phyloP scores from a whole-genome alignment of 768 basidiomycete species.

The Leucosporidium creatinivorum region DNA sequence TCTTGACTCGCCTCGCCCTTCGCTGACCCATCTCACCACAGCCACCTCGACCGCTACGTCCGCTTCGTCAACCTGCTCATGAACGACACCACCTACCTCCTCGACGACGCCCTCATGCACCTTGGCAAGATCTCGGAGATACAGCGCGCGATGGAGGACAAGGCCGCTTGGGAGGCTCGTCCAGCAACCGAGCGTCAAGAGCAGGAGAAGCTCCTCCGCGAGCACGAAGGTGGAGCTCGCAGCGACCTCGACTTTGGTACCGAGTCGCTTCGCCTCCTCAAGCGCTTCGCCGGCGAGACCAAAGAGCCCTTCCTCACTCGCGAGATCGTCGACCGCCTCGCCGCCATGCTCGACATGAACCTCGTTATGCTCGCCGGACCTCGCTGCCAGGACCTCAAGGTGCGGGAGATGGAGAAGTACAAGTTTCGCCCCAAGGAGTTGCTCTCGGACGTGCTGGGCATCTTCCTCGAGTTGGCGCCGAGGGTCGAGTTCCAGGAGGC shows the following conservation, averaged over 20 bases:
- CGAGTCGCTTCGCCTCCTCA: conserved; percentile 82
- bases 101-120: conserved; percentile 90
- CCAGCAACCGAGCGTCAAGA: conserved; percentile 72
- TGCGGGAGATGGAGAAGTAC: conserved; percentile 78
- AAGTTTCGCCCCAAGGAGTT: conserved; percentile 77
- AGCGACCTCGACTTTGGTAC: conserved; percentile 79
- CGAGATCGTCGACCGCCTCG: conserved; percentile 89
- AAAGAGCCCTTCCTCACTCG: conserved; percentile 89
- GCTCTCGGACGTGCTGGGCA: conserved; percentile 76
- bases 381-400: conserved; percentile 73
- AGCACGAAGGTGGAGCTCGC: conserved; percentile 74
- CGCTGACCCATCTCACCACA: conserved; percentile 38
- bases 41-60: conserved; percentile 86
- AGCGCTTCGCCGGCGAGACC: conserved; percentile 84
- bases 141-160: conserved; percentile 74
- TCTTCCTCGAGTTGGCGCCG: conserved; percentile 80
- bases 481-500: conserved; percentile 71
- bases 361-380: conserved; percentile 82
- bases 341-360: conserved; percentile 95
- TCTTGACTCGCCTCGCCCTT: neutral
- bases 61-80: conserved; percentile 96
- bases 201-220: conserved; percentile 64
- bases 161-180: conserved; percentile 59
- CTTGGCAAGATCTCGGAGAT: conserved; percentile 80
- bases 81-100: conserved; percentile 95